Evolutionary conservation across 371 early-diverging fungal genomes (phyloP), one percentile per base, ranked within the genome.

Genomic region (Mortierella sp.): DNA sequence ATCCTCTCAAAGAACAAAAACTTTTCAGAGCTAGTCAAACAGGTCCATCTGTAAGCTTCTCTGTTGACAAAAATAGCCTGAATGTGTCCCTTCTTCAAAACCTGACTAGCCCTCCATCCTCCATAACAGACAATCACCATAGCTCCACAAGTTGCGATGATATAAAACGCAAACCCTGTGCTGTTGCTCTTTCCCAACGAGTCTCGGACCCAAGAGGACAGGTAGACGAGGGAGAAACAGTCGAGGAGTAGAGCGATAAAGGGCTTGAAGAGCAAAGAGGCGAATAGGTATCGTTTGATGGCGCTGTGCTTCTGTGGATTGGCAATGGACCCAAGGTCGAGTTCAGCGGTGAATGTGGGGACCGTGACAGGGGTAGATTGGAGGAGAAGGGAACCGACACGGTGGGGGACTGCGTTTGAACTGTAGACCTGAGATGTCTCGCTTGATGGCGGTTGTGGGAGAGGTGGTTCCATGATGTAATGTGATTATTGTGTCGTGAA

Each of bases 1-100:
- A 74, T 66, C 28, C 80, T 64, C 49, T 79, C 80, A 75, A 79
- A 79, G 72, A 79, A 79, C 68, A 79, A 57, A 64, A 75, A 79
- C 61, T 61, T 66, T 32, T 75, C 80, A 32, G n/a, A 35, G 52
- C 52, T 64, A 5, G 58, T 70, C 47, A 79, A 43, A 62, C 80
- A 75, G 2, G 71, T 68, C 75, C 75, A 79, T 14, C 80, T 75
- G 30, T 79, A 79, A 43, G 80, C 80, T 32, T 79, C 80, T 5
- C 80, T 40, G 49, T 68, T 79, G 47, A 79, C 80, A 71, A 71
- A 79, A 39, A 79, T 79, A 1, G 52, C 68, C 59, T 79, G 80
- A 24, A 79, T 79, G 58, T 75, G 71, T 14, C 65, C 62, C n/a
- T 71, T 74, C 62, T 30, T 66, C 37, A 79, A 28, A 3, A 67